Evolutionary conservation across 805 yeast species (phyloP), one percentile per base, ranked within the genome.

Genomic region (Candida nonsorbophila): DNA sequence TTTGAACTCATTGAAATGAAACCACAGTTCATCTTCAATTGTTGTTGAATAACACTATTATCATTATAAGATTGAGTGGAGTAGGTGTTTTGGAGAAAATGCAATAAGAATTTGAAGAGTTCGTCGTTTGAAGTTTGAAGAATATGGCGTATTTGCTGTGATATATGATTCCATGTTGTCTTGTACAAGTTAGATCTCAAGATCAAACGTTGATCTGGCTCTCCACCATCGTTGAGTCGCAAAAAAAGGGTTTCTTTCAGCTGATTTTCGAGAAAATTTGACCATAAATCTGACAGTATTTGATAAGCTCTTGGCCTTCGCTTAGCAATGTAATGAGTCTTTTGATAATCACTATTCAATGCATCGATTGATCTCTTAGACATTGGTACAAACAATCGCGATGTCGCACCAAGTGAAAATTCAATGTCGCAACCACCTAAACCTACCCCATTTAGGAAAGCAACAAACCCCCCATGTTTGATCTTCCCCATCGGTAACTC

Each of bases 1-100:
- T 64, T 62, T 10, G 68, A 53, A 16, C 63, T 55, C 28, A 64
- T 41, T 34, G 49, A 60, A 12, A 64, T 42, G n/a, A n/a, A n/a
- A n/a, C n/a, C n/a, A n/a, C n/a, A n/a, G n/a, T n/a, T n/a, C n/a
- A 30, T 53, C 59, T 3, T 61, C 68, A 7, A 51, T 44, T 7
- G 52, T 51, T 6, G 62, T 35, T 19, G 17, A 12, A 25, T 14
- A 15, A 19, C 19, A 12, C 7, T 14, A 6, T 25, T 8, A 7
- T 20, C 20, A n/a, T 22, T 14, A n/a, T 15, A 14, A 17, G 28
- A 14, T 6, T 16, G 8, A 25, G 29, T 11, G 18, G 33, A 18
- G 20, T 29, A 4, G 26, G 13, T 12, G 28, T 26, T 37, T 9
- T 35, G 29, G 27, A 58, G 40, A 29, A 54, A 62, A 20, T 29